Percentiles rank a stretch among this genome's conserved stretches.
Evolutionary conservation across 2,329 filamentous ascomycete species (phyloP).

Genomic region (Didymella sp.): DNA sequence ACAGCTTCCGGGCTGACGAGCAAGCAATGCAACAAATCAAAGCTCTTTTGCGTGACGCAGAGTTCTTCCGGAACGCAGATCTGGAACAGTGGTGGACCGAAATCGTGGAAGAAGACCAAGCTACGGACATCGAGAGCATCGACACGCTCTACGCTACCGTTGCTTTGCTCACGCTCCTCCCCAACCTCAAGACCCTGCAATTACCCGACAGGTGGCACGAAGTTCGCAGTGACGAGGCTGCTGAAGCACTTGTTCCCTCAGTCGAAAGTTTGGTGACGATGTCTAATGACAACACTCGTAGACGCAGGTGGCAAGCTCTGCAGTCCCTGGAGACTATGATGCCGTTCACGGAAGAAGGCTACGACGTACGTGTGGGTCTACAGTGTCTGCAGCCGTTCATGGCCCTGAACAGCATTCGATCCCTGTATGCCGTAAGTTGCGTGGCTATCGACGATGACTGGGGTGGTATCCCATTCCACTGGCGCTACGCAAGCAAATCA

Average conservation of each 20-base stretch:
- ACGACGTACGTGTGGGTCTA: constrained; percentile 36
- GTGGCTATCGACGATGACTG: constrained; percentile 44
- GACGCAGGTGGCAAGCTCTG: constrained; percentile 24
- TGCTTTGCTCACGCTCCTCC: constrained; percentile 37
- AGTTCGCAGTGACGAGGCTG: constrained; percentile 26
- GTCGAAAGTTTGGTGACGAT: constrained; percentile 26
- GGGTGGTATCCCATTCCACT: constrained; percentile 39
- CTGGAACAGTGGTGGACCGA: constrained; percentile 38
- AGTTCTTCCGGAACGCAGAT: constrained; percentile 27
- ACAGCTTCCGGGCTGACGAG: constrained; percentile 31
- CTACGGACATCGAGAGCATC: constrained; percentile 15
- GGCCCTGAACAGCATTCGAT: constrained; percentile 32
- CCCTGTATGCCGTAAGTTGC: constrained; percentile 42
- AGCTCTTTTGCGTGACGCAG: constrained; percentile 24
- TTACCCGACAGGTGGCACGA: constrained; percentile 40
- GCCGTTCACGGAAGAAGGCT: constrained; percentile 42
- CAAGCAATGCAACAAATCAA: constrained; percentile 32
- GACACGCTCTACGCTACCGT: constrained; percentile 35
- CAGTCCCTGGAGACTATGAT: constrained; percentile 36
- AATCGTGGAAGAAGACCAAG: constrained; percentile 34
- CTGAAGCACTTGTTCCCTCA: constrained; percentile 26
- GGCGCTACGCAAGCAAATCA: constrained; percentile 32
- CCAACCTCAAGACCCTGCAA: constrained; percentile 41
- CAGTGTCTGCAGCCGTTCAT: constrained; percentile 43
- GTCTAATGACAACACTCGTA: constrained; percentile 22